A percentile compares a stretch with the other conserved stretches of the same genome.
Conservation (phyloP, 768 basidiomycete species). For the Collybia nuda region DNA sequence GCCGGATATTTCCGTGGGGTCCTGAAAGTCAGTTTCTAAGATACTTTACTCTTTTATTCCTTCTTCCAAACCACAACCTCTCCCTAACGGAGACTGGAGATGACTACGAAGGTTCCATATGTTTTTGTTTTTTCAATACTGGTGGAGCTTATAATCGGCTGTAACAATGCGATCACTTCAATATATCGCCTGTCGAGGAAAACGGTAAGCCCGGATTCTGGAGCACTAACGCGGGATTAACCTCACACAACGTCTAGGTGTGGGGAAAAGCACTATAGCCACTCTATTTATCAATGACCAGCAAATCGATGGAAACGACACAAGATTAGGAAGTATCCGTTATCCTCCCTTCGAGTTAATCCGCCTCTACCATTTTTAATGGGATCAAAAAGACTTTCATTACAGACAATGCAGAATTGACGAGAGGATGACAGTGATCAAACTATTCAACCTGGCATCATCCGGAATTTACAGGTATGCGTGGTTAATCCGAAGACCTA, state of each 20-base stretch:
- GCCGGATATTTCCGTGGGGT: too few relatives aligned
- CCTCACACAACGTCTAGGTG: slow-evolving; percentile 28
- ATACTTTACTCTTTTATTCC: too few relatives aligned
- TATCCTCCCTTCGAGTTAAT: too few relatives aligned
- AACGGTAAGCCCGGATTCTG: slow-evolving; percentile 61
- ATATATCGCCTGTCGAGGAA: slow-evolving; percentile 97
- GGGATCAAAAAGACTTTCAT: background rate
- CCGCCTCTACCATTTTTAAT: too few relatives aligned
- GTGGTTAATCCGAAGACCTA: too few relatives aligned
- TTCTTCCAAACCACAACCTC: too few relatives aligned
- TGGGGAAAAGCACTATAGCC: slow-evolving; percentile 82
- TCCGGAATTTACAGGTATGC: background rate
- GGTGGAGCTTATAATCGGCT: slow-evolving; percentile 44
- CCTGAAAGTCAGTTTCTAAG: too few relatives aligned
- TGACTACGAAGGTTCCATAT: slow-evolving; percentile 29
- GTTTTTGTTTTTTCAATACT: background rate
- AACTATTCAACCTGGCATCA: background rate
- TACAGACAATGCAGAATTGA: background rate
- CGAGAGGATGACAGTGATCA: background rate
- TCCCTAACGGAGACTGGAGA: too few relatives aligned
- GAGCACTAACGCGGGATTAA: background rate
- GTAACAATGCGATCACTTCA: slow-evolving; percentile 93
- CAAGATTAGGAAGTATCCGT: slow-evolving; percentile 42
- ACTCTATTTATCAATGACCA: slow-evolving; percentile 98
- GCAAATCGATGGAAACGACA: slow-evolving; percentile 91